Conservation (phyloP, 1,284 basidiomycete species). For the Ustilago cynodontis region DNA sequence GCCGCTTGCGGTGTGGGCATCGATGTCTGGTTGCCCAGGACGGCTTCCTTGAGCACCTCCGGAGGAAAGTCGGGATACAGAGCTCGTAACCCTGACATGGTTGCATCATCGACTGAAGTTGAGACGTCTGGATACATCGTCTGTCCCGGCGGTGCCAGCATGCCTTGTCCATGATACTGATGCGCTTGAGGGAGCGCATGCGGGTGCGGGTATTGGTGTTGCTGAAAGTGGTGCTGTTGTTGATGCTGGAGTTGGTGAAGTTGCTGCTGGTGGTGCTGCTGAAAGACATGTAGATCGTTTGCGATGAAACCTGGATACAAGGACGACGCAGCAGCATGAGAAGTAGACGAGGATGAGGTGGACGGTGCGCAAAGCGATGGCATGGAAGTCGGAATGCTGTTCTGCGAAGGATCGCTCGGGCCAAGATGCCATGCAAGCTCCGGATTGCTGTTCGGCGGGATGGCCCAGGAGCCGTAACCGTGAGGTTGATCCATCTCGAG, state of each 20-base stretch:
- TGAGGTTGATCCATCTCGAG: conserved; percentile 20
- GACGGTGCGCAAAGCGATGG: conserved; percentile 8
- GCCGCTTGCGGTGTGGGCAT: not conserved
- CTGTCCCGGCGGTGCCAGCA: not conserved
- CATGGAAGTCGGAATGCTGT: not conserved
- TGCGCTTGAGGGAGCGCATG: conserved; percentile 5
- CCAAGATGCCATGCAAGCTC: conserved; percentile 23
- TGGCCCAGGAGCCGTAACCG: conserved; percentile 24
- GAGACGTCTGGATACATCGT: not conserved
- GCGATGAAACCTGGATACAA: conserved; percentile 4
- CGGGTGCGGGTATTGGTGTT: not conserved
- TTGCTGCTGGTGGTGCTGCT: not conserved
- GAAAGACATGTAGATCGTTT: not conserved
- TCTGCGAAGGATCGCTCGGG: conserved; percentile 12
- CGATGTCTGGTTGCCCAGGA: not conserved
- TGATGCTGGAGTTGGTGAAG: conserved; percentile 6
- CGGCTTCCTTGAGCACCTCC: conserved; percentile 11
- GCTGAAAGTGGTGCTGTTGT: conserved; percentile 7
- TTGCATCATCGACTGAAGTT: conserved; percentile 11
- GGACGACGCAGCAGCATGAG: not conserved
- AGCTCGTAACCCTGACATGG: conserved; percentile 9
- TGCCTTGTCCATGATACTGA: not conserved
- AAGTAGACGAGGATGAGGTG: conserved; percentile 4
- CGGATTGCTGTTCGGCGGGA: conserved; percentile 20
- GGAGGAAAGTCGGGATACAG: conserved; percentile 13